Conservation (phyloP, 1,139 yeast genomes). For the Insectozyma bohioensis region DNA sequence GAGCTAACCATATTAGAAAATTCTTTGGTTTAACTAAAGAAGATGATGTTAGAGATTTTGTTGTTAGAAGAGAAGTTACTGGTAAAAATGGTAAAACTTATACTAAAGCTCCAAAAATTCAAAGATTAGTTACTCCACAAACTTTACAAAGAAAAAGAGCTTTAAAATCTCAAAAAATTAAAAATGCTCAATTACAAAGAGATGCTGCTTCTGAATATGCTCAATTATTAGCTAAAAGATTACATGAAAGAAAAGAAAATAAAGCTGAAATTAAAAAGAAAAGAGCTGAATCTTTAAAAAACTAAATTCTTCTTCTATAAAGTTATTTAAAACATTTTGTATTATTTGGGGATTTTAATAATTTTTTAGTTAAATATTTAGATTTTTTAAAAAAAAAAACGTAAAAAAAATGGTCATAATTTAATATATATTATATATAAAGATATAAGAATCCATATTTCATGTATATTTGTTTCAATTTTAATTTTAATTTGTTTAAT, state of each 20-base stretch:
- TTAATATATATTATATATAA: too few relatives aligned
- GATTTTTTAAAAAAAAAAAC: too few relatives aligned
- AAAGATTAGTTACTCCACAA: constrained; percentile 99
- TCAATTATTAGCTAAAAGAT: constrained; percentile 96
- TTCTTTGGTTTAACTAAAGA: constrained; percentile 98
- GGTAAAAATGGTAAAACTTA: constrained; percentile 98
- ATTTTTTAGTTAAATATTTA: too few relatives aligned
- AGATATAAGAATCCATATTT: too few relatives aligned
- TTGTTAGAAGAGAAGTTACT: constrained; percentile 96
- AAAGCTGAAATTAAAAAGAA: constrained; percentile 98
- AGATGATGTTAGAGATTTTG: constrained; percentile 93
- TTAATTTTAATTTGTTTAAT: background rate
- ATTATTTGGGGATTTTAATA: too few relatives aligned
- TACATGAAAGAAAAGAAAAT: constrained; percentile 97
- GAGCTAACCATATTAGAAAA: constrained; percentile 99
- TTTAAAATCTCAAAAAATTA: constrained; percentile 88
- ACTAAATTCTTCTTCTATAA: too few relatives aligned
- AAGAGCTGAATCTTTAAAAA: constrained; percentile 86
- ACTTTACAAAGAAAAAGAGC: constrained; percentile 99
- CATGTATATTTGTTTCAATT: background rate
- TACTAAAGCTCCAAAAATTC: constrained; percentile 99
- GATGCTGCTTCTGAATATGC: constrained; percentile 99
- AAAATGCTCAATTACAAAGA: constrained; percentile 98
- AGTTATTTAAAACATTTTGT: too few relatives aligned
- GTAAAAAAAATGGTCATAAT: too few relatives aligned